Evolutionary conservation across 805 yeast genomes (phyloP), one percentile per base, ranked within the genome.

Genomic region (Ogataea populi-albae): DNA sequence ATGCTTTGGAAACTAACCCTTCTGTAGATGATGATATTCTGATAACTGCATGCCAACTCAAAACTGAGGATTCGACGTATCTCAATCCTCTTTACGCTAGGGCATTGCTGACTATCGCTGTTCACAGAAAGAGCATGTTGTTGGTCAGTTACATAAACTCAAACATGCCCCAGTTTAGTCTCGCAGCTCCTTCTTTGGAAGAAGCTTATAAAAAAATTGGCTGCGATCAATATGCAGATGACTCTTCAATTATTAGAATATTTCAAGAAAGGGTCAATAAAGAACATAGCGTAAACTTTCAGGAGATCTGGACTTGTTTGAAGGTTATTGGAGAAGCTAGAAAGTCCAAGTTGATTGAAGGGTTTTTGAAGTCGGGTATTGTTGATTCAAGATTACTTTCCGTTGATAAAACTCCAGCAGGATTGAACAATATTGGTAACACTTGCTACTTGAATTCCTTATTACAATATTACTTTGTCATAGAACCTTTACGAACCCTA

Each of bases 391-490:
- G 71, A 7, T 58, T 72, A 2, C 58, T 84, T 14, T 80, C 88
- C 0, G 73, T 77, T 0, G 79, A 74, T 11, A 72, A 75, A 32
- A 80, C 91, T 76, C 98, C 98, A 0, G 86, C 87, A 3, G 98
- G 98, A 0, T 69, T 93, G 53, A 86, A 83, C 59, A 93, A 93
- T 55, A 89, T 88, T 43, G 98, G 98, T 17, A 93, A 93, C 56
- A 91, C 98, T 0, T 93, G 98, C 60, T 89, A 89, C 49, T 67
- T 93, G 58, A 91, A 93, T 57, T 91, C 98, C 0, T 66, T 93
- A 32, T 64, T 91, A 26, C 98, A 91, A 55, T 91, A 83, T 53
- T 91, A 87, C 58, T 93, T 88, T 64, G 83, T 87, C 5, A 76
- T 93, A 29, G 75, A 77, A 37, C 97, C 96, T 0, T 65, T 93